Evolutionary conservation across 2,329 filamentous ascomycete species (phyloP).

Genomic region (Stachybotrys elegans): DNA sequence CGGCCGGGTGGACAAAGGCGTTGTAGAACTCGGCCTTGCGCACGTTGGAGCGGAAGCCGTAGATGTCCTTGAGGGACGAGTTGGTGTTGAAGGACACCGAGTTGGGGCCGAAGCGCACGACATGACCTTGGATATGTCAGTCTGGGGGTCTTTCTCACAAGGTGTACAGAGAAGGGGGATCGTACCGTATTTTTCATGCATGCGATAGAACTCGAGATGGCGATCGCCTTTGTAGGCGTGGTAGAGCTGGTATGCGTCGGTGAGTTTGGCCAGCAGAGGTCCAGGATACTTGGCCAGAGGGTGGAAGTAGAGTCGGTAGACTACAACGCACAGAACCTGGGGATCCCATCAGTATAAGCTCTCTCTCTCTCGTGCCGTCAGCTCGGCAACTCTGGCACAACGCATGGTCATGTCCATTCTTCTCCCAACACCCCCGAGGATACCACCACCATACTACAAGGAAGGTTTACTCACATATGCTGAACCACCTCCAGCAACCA

Average conservation of each 20-base stretch:
- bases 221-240: constrained; percentile 71
- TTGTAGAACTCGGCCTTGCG: constrained; percentile 69
- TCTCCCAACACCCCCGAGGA: too few species aligned
- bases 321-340: constrained; percentile 34
- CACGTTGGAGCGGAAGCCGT: constrained; percentile 59
- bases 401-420: too few species aligned
- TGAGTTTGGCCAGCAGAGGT: constrained; percentile 57
- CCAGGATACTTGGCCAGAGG: constrained; percentile 62
- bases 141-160: too few species aligned
- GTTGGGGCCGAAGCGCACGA: constrained; percentile 76
- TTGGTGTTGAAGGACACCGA: constrained; percentile 72
- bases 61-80: constrained; percentile 61
- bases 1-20: constrained; percentile 64
- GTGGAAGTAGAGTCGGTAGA: constrained; percentile 59
- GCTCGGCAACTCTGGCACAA: too few species aligned
- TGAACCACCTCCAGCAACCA: constrained; percentile 26
- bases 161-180: constrained; percentile 1
- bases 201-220: constrained; percentile 65
- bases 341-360: too few species aligned
- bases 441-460: too few species aligned
- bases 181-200: constrained; percentile 67
- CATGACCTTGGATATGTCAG: constrained; percentile 36
- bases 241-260: constrained; percentile 63
- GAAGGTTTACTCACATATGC: constrained; percentile 34
- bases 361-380: too few species aligned